Percentiles rank a stretch among this genome's conserved stretches.
These are phyloP conservation scores for Cryphonectria nitschkei DNA, from an alignment of 2,329 filamentous ascomycete genomes.

Conservation along the genomic window DNA sequence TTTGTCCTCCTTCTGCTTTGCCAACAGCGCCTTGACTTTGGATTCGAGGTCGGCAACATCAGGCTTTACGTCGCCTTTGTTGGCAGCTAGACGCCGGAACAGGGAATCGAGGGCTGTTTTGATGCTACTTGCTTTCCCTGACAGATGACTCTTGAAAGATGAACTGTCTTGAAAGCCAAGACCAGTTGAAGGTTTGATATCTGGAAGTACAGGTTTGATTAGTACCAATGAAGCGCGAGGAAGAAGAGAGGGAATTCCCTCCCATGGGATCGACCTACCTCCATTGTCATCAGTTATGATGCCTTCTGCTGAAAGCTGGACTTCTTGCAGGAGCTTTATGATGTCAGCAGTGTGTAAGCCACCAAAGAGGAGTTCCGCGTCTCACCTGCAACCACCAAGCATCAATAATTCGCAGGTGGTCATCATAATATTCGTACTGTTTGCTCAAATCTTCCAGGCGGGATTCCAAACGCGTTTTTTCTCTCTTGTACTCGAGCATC, in stretches of 20 bases:
- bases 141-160: slow-evolving; percentile 82
- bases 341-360: slow-evolving; percentile 34
- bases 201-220: slow-evolving; percentile 41
- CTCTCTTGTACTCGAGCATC: slow-evolving; percentile 97
- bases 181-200: slow-evolving; percentile 59
- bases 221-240: slow-evolving; percentile 31
- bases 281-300: slow-evolving; percentile 49
- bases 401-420: slow-evolving; percentile 89
- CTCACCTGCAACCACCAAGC: slow-evolving; percentile 91
- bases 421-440: slow-evolving; percentile 80
- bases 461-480: slow-evolving; percentile 79
- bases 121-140: slow-evolving; percentile 75
- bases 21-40: slow-evolving; percentile 74
- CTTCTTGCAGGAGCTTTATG: slow-evolving; percentile 63
- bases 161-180: slow-evolving; percentile 65
- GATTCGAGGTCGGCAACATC: slow-evolving; percentile 74
- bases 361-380: slow-evolving; percentile 24
- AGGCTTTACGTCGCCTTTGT: slow-evolving; percentile 60
- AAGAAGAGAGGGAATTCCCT: not conserved
- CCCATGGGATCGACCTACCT: slow-evolving; percentile 38
- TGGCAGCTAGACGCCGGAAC: slow-evolving; percentile 58
- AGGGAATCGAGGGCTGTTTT: slow-evolving; percentile 73
- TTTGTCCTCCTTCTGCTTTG: slow-evolving; percentile 79
- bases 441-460: slow-evolving; percentile 82
- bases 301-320: slow-evolving; percentile 61